Conservation (phyloP, 768 basidiomycete species). For the Tulasnella sp. region DNA sequence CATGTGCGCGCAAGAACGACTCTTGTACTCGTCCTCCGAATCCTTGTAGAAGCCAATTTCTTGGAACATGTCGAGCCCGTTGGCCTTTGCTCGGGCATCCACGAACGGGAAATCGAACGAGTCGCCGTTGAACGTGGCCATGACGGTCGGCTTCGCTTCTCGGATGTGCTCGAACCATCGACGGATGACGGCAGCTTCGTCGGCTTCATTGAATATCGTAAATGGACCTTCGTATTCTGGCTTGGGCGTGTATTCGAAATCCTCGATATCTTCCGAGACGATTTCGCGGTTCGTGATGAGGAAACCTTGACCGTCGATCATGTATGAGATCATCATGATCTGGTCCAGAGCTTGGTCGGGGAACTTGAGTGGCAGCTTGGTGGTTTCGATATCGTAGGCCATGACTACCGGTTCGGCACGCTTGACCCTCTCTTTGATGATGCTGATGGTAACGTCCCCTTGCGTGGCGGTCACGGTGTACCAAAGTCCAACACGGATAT, state of each 20-base stretch:
- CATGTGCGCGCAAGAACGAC: constrained; percentile 90
- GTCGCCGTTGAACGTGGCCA: constrained; percentile 98
- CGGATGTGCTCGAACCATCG: constrained; percentile 93
- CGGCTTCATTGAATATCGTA: constrained; percentile 86
- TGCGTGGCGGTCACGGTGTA: constrained; percentile 80
- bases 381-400: constrained; percentile 99
- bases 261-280: constrained; percentile 93
- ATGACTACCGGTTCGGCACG: constrained; percentile 98
- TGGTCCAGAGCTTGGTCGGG: constrained; percentile 94
- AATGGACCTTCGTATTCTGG: constrained; percentile 98
- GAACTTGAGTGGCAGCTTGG: constrained; percentile 99
- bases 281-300: constrained; percentile 98
- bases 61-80: constrained; percentile 94
- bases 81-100: constrained; percentile 72
- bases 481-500: constrained; percentile 97
- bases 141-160: constrained; percentile 91
- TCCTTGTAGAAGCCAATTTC: constrained; percentile 93
- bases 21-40: constrained; percentile 92
- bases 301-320: constrained; percentile 97
- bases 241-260: constrained; percentile 98
- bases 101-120: constrained; percentile 99
- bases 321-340: constrained; percentile 99
- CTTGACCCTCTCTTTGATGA: constrained; percentile 80
- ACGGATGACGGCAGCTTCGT: constrained; percentile 79
- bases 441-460: constrained; percentile 70